Conservation (phyloP, 208 protist species). For the Leptomonas pyrrhocoris region DNA sequence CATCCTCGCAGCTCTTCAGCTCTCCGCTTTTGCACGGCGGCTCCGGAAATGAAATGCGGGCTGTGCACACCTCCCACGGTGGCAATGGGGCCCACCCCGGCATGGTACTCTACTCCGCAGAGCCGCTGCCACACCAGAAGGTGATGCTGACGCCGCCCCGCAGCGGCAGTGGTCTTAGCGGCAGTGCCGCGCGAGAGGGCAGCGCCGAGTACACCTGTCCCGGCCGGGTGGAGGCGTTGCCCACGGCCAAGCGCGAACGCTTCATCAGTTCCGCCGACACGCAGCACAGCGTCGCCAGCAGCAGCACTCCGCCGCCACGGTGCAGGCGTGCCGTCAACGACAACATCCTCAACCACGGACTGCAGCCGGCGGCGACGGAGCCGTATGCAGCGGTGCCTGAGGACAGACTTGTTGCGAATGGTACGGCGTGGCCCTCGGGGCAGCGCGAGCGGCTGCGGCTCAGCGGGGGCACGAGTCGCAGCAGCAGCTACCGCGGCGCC, state of each 20-base stretch:
- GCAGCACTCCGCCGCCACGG: conserved; percentile 17
- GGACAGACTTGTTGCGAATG: neutral
- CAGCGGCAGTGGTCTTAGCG: neutral
- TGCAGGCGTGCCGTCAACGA: conserved; percentile 12
- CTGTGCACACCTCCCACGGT: neutral
- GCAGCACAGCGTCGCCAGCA: conserved; percentile 32
- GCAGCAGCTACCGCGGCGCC: conserved; percentile 18
- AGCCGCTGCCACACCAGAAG: neutral
- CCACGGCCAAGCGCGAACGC: conserved; percentile 27
- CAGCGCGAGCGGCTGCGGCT: conserved; percentile 3
- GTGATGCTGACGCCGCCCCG: conserved; percentile 9
- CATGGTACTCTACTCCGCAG: neutral
- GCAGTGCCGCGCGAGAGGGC: neutral
- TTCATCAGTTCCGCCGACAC: conserved; percentile 28
- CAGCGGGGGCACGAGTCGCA: conserved; percentile 12
- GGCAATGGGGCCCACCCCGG: neutral
- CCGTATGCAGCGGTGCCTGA: neutral
- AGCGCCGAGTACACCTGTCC: neutral
- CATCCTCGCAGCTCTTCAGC: no score
- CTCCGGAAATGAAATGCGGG: no score
- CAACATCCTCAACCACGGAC: conserved; percentile 7
- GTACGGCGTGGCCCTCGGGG: neutral
- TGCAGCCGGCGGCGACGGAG: neutral
- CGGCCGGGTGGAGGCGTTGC: conserved; percentile 7
- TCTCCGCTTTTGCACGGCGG: no score